Conservation (phyloP, 2,329 filamentous ascomycete species). For the Dothideomycetes sp. region DNA sequence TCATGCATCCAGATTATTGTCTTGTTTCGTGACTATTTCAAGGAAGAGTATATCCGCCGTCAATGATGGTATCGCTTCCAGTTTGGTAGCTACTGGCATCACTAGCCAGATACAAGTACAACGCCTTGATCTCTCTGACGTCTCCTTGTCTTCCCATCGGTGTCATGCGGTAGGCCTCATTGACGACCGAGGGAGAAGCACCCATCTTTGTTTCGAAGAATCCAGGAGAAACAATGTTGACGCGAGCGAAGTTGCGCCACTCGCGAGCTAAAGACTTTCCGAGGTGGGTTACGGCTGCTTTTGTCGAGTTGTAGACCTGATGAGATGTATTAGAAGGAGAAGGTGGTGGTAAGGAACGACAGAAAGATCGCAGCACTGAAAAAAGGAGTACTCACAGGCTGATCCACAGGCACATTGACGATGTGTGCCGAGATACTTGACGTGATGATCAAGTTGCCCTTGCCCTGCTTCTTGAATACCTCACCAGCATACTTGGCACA, state of each 20-base stretch:
- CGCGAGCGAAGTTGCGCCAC: slow-evolving; percentile 49
- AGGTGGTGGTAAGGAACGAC: too few species aligned
- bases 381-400: slow-evolving; percentile 30
- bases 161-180: slow-evolving; percentile 44
- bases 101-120: slow-evolving; percentile 26
- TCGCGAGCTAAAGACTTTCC: slow-evolving; percentile 48
- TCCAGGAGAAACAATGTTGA: slow-evolving; percentile 46
- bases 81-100: slow-evolving; percentile 27
- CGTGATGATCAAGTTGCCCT: slow-evolving; percentile 43
- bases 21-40: too few species aligned
- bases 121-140: slow-evolving; percentile 27
- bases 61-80: slow-evolving; percentile 26
- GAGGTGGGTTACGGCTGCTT: slow-evolving; percentile 48
- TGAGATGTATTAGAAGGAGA: background rate
- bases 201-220: slow-evolving; percentile 51
- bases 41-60: slow-evolving; percentile 29
- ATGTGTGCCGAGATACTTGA: slow-evolving; percentile 28
- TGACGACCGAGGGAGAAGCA: slow-evolving; percentile 33
- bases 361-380: too few species aligned
- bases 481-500: slow-evolving; percentile 34
- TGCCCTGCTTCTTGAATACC: slow-evolving; percentile 35
- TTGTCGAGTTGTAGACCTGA: slow-evolving; percentile 46
- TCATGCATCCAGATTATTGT: too few species aligned
- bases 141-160: slow-evolving; percentile 34
- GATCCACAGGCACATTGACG: slow-evolving; percentile 40